phyloP scores from a whole-genome alignment of 2,329 filamentous ascomycete genomes.

The Phyllosticta paracitricarpa region DNA sequence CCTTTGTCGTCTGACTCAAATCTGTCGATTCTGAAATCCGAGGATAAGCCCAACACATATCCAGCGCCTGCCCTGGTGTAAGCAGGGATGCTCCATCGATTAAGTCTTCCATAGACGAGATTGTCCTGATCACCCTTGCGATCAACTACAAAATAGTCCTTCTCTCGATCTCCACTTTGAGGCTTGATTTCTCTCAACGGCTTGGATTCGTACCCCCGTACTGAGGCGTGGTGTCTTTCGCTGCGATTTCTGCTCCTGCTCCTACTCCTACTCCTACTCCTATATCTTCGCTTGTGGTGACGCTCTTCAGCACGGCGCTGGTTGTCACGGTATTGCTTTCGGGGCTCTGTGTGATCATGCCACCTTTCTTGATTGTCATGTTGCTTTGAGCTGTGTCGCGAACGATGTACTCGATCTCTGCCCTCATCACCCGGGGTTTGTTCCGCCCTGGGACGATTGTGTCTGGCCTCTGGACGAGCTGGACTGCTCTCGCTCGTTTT shows the following conservation, averaged over 20 bases:
- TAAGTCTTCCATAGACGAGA: constrained; percentile 60
- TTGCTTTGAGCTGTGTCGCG: neutral
- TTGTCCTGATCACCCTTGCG: constrained; percentile 68
- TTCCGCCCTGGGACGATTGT: neutral
- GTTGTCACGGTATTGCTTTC: neutral
- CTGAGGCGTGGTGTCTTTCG: neutral
- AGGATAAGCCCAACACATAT: constrained; percentile 56
- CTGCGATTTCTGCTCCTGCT: neutral
- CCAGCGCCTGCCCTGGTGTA: constrained; percentile 64
- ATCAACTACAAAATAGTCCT: constrained; percentile 52
- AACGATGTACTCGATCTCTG: neutral
- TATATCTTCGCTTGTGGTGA: neutral
- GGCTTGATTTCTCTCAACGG: neutral
- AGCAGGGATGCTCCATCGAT: constrained; percentile 59
- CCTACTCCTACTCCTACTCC: neutral
- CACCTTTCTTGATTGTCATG: neutral
- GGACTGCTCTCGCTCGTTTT: constrained; percentile 8
- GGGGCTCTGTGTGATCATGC: neutral
- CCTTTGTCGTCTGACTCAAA: constrained; percentile 46
- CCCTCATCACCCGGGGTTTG: neutral
- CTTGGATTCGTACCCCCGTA: neutral
- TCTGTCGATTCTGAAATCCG: constrained; percentile 55
- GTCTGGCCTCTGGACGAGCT: neutral
- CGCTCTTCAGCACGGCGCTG: neutral
- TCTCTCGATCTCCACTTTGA: neutral